Evolutionary conservation across 306 rosid species (phyloP).

Genomic region (Vicia villosa): DNA sequence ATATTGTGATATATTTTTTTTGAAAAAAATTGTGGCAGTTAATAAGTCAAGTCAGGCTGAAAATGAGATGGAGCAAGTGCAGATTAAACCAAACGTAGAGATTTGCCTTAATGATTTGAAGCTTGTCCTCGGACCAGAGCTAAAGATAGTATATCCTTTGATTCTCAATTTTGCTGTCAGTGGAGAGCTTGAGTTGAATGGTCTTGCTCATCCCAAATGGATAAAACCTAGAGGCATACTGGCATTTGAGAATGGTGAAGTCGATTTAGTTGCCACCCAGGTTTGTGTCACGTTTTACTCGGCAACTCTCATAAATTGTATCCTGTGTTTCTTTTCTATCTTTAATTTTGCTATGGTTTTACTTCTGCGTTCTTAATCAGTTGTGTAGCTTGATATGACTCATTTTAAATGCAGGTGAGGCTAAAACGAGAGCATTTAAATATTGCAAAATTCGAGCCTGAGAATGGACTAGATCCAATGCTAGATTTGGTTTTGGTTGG

Average conservation of each 20-base stretch:
- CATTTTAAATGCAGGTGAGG: constrained; percentile 71
- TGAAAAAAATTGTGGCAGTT: constrained; percentile 46
- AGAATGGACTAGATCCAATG: constrained; percentile 86
- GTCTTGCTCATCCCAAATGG: constrained; percentile 79
- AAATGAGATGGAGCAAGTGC: constrained; percentile 64
- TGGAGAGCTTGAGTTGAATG: constrained; percentile 92
- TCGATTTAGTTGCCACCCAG: constrained; percentile 95
- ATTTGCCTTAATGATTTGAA: constrained; percentile 79
- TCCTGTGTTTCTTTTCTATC: not conserved
- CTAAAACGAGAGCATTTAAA: constrained; percentile 88
- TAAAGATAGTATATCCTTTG: constrained; percentile 90
- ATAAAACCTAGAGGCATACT: constrained; percentile 87
- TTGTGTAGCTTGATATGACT: constrained; percentile 25
- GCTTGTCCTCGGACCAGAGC: constrained; percentile 91
- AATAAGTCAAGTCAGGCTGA: constrained; percentile 62
- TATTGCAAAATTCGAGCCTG: constrained; percentile 88
- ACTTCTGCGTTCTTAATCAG: constrained; percentile 17
- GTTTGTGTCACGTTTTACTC: constrained; percentile 45
- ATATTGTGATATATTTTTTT: constrained; percentile 24
- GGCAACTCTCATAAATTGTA: constrained; percentile 14
- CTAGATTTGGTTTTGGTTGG: constrained; percentile 93
- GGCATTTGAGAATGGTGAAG: constrained; percentile 92
- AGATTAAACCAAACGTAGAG: constrained; percentile 73
- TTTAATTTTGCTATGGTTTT: constrained; percentile 22
- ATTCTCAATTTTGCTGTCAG: constrained; percentile 87